Conservation (phyloP, 116 monocot genomes). For the Papilionanthe hybrid region DNA sequence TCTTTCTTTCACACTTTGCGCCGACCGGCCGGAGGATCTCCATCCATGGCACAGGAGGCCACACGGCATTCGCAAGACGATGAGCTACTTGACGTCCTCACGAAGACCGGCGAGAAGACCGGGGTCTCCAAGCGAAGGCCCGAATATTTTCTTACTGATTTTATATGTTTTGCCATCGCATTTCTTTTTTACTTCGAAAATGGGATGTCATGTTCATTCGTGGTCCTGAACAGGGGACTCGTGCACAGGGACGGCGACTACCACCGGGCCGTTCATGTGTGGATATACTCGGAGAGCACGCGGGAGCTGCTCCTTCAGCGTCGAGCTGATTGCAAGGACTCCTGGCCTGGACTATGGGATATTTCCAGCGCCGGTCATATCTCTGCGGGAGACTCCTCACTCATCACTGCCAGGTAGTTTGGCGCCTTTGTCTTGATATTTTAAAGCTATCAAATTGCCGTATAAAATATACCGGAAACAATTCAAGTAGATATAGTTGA, state of each 20-base stretch:
- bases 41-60: constrained; percentile 3
- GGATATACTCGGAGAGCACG: constrained; percentile 94
- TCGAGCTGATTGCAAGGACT: constrained; percentile 93
- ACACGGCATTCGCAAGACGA: constrained; percentile 23
- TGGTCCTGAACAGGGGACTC: constrained; percentile 31
- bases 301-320: constrained; percentile 83
- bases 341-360: constrained; percentile 93
- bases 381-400: constrained; percentile 81
- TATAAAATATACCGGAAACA: too few species aligned
- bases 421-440: neutral
- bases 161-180: too few species aligned
- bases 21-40: too few species aligned
- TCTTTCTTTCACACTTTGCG: too few species aligned
- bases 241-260: constrained; percentile 90
- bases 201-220: neutral
- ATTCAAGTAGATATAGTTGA: neutral
- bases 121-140: neutral
- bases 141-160: too few species aligned
- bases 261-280: constrained; percentile 89
- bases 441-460: neutral
- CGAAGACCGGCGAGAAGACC: constrained; percentile 69
- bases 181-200: neutral
- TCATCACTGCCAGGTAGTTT: constrained; percentile 63
- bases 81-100: constrained; percentile 86
- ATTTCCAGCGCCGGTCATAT: constrained; percentile 97